Conservation (phyloP, 192 early-diverging fungal species). For the Coemansia sp. region DNA sequence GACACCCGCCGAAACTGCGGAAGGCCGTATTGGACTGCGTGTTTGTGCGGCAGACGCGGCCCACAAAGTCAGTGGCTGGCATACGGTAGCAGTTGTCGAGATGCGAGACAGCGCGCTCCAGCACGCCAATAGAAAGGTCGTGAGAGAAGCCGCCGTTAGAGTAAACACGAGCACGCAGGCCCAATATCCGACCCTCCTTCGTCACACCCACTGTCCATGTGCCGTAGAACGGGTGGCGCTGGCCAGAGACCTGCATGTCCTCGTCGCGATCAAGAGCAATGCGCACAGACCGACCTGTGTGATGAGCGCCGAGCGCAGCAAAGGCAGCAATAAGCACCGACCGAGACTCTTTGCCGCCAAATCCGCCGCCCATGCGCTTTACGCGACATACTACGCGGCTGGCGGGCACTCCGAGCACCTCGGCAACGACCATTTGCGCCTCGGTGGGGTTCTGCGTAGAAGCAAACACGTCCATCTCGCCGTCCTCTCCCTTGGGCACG, state of each 20-base stretch:
- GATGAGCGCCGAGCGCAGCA: constrained; percentile 73
- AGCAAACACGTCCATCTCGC: constrained; percentile 80
- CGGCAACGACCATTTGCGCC: constrained; percentile 74
- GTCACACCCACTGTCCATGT: constrained; percentile 78
- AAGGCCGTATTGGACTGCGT: constrained; percentile 86
- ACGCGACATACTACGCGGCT: constrained; percentile 77
- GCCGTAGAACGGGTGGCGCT: constrained; percentile 82
- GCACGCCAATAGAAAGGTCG: constrained; percentile 69
- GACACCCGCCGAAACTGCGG: constrained; percentile 87
- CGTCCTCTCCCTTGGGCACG: constrained; percentile 75
- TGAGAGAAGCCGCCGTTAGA: constrained; percentile 70
- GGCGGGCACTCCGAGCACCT: constrained; percentile 70
- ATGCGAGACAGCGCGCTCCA: constrained; percentile 81
- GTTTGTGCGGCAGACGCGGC: constrained; percentile 82
- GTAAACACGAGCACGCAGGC: constrained; percentile 65
- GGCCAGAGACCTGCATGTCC: constrained; percentile 77
- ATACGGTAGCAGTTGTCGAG: constrained; percentile 82
- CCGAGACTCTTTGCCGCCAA: constrained; percentile 82
- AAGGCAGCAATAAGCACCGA: constrained; percentile 67
- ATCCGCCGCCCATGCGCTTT: constrained; percentile 88
- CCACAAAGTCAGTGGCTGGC: constrained; percentile 68
- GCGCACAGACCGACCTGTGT: constrained; percentile 69
- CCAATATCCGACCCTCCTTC: constrained; percentile 68
- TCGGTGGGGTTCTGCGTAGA: constrained; percentile 83
- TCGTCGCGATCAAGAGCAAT: constrained; percentile 84